Evolutionary conservation across 805 yeast species (phyloP).

Genomic region (Ogataea populi-albae): DNA sequence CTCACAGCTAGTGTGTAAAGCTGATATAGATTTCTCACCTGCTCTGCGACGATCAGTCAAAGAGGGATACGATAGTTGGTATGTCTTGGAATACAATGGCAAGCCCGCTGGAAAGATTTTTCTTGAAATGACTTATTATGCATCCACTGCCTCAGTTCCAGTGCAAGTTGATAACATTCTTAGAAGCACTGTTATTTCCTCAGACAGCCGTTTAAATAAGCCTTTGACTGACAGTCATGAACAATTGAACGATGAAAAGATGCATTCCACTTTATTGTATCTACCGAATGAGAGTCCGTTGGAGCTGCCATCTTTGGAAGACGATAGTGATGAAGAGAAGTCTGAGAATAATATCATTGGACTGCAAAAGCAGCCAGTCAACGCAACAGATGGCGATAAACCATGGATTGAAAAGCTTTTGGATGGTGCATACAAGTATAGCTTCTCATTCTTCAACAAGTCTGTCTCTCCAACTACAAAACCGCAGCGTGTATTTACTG

Average conservation of each 20-base stretch:
- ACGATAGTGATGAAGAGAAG: neutral
- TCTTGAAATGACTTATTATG: constrained; percentile 89
- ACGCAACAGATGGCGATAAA: neutral
- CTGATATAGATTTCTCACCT: constrained; percentile 71
- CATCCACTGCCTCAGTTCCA: constrained; percentile 39
- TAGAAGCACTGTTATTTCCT: constrained; percentile 13
- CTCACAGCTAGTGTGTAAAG: constrained; percentile 84
- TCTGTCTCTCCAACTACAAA: neutral
- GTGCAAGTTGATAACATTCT: constrained; percentile 23
- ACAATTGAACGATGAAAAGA: neutral
- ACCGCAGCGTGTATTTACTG: constrained; percentile 1
- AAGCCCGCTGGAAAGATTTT: constrained; percentile 85
- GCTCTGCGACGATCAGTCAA: constrained; percentile 63
- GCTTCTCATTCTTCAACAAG: constrained; percentile 1
- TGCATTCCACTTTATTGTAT: neutral
- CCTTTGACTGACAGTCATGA: neutral
- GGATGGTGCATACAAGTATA: neutral
- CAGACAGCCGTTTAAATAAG: neutral
- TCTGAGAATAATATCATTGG: neutral
- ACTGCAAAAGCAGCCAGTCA: neutral
- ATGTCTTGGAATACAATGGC: constrained; percentile 60
- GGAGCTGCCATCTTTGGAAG: neutral
- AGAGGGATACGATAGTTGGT: constrained; percentile 88
- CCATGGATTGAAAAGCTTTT: constrained; percentile 1
- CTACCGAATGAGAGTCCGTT: neutral